Conservation (phyloP, 2,329 filamentous ascomycete genomes). For the Penicillium hordei region DNA sequence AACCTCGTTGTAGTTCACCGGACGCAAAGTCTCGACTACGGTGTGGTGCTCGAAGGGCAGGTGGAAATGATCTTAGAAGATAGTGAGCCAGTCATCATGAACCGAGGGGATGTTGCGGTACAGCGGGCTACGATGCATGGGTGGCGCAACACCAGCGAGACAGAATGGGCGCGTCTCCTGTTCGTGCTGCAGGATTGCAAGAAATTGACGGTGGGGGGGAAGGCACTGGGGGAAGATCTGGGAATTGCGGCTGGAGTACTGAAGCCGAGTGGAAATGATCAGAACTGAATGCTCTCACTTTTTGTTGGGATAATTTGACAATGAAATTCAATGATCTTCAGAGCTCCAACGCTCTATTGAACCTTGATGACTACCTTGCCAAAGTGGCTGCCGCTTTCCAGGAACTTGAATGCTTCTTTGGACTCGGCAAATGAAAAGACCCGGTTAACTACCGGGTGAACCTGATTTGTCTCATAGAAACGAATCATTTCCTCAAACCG, state of each 20-base stretch:
- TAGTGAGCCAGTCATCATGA: constrained; percentile 50
- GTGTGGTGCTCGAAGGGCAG: constrained; percentile 55
- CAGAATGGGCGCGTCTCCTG: constrained; percentile 51
- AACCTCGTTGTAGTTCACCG: constrained; percentile 52
- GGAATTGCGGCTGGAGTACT: constrained; percentile 14
- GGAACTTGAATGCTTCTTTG: constrained; percentile 55
- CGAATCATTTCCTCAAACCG: constrained; percentile 44
- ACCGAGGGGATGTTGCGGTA: constrained; percentile 55
- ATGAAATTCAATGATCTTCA: not conserved
- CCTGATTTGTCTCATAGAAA: constrained; percentile 36
- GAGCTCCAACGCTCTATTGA: constrained; percentile 5
- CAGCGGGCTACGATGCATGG: constrained; percentile 58
- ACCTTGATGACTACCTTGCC: constrained; percentile 57
- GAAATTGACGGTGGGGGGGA: constrained; percentile 24
- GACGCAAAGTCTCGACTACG: constrained; percentile 56
- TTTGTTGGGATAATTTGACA: not conserved
- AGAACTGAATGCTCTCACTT: not conserved
- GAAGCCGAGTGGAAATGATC: constrained; percentile 18
- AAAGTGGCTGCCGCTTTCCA: constrained; percentile 54
- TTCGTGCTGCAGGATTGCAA: constrained; percentile 36
- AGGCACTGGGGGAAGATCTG: constrained; percentile 29
- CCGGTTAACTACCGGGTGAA: constrained; percentile 53
- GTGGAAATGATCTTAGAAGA: constrained; percentile 55
- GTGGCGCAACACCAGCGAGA: constrained; percentile 52
- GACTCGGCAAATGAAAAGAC: constrained; percentile 54